Evolutionary conservation across 345 rosid species (phyloP), one percentile per base, ranked within the genome.

Genomic region (Boechera divaricarpa): DNA sequence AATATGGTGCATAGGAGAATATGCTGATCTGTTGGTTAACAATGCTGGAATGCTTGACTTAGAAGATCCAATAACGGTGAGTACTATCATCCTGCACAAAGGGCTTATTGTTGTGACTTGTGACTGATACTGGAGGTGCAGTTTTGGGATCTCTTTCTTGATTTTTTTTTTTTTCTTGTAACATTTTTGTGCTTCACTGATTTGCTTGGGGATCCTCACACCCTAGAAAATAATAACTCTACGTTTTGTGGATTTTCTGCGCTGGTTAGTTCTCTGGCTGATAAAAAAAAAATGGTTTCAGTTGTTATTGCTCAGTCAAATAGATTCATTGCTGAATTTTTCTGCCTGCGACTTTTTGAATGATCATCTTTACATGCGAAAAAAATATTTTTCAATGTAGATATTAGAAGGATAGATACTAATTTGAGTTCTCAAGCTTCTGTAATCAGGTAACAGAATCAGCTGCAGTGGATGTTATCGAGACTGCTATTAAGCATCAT

Each of bases 1-100:
- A 59, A 87, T 89, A 65, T 95, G 98, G 98, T 90, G 99, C 83
- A 85, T 95, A 63, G 98, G 99, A 75, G 98, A 95, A 83, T 95
- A 92, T 77, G 98, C 97, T 73, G 99, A 95, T 80, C 71, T 95
- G 86, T 79, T 95, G 88, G 92, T 92, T 57, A 89, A 89, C 55
- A 91, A 87, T 85, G 70, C 65, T 32, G 98, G 99, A 72, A 85
- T 92, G 91, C 94, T 95, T 80, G 83, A 82, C 72, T 58, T 89
- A 45, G 98, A 95, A 82, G 89, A 95, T 77, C 16, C 97, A 58
- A 77, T 90, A 79, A 90, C 97, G 63, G 99, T 95, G 76, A 86
- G 97, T 86, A 76, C 69, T 64, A 77, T 35, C 63, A 51, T 60
- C 69, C 69, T 78, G 69, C 57, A 41, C 63, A 11, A 31, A 62